Evolutionary conservation across 179 eudicot genomes (phyloP).

Genomic region (Drosera spatulata): DNA sequence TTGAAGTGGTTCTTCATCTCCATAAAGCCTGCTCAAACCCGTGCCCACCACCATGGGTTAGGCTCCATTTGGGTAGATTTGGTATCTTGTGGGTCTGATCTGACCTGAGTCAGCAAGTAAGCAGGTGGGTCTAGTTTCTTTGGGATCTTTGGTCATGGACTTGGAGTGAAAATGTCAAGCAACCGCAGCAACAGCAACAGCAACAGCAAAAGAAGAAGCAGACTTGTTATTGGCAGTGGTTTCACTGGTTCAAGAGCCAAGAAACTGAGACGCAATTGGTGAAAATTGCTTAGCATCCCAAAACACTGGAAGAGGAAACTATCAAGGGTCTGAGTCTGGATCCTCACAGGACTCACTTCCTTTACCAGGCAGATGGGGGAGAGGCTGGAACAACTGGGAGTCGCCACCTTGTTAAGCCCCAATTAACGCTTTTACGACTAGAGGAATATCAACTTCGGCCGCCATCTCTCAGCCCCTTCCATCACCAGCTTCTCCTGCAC

Average conservation of each 20-base stretch:
- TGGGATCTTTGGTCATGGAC: constrained; percentile 16
- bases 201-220: constrained; percentile 7
- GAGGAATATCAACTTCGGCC: too few species aligned
- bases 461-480: too few species aligned
- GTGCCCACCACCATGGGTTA: constrained; percentile 8
- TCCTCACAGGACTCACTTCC: constrained; percentile 40
- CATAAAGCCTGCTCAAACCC: too few species aligned
- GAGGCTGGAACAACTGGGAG: too few species aligned
- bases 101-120: neutral
- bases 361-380: constrained; percentile 6
- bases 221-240: neutral
- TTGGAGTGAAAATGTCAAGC: constrained; percentile 38
- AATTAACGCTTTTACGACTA: too few species aligned
- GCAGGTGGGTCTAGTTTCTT: too few species aligned
- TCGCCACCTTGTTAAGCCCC: too few species aligned
- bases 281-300: constrained; percentile 8
- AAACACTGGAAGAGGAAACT: constrained; percentile 48
- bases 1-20: neutral
- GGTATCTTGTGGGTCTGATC: neutral
- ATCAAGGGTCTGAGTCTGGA: constrained; percentile 60
- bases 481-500: too few species aligned
- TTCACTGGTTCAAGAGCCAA: neutral
- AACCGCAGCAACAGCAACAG: neutral
- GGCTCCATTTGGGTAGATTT: neutral
- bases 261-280: constrained; percentile 5